phyloP scores from a whole-genome alignment of 805 yeast species.

The Starmerella vitae region DNA sequence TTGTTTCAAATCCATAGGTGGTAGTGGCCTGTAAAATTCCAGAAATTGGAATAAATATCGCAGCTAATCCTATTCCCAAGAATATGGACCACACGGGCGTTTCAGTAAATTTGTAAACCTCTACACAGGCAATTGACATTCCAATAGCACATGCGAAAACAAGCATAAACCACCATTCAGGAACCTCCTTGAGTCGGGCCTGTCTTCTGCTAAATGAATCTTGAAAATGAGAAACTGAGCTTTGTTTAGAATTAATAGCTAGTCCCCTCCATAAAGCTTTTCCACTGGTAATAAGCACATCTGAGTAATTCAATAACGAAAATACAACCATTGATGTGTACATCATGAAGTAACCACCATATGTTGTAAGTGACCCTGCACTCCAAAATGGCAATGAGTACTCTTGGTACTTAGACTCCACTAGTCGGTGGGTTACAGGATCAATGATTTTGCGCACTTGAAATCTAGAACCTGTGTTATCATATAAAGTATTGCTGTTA shows the following conservation, averaged over 20 bases:
- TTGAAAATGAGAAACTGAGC: conserved; percentile 2
- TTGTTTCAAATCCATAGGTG: conserved; percentile 36
- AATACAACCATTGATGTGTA: conserved; percentile 43
- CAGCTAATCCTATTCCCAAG: conserved; percentile 42
- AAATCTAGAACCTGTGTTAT: conserved; percentile 35
- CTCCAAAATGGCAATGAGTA: conserved; percentile 59
- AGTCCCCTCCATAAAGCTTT: conserved; percentile 1
- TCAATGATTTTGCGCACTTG: conserved; percentile 35
- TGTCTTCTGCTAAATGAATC: conserved; percentile 31
- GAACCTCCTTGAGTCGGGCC: conserved; percentile 49
- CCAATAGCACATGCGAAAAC: conserved; percentile 34
- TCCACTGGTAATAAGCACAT: conserved; percentile 22
- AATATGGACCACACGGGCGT: conserved; percentile 54
- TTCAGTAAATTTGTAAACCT: conserved; percentile 31
- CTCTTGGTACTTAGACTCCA: conserved; percentile 35
- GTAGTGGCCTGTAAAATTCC: conserved; percentile 44
- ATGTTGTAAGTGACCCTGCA: conserved; percentile 46
- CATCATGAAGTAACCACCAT: conserved; percentile 45
- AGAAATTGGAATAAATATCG: conserved; percentile 48
- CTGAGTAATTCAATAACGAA: conserved; percentile 32
- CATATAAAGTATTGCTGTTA: conserved; percentile 32
- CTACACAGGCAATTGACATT: conserved; percentile 33
- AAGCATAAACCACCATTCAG: conserved; percentile 51
- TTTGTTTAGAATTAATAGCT: conserved; percentile 15
- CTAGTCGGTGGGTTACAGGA: conserved; percentile 33